Conservation (phyloP, 2,329 filamentous ascomycete species). For the Aspergillus luchuensis region DNA sequence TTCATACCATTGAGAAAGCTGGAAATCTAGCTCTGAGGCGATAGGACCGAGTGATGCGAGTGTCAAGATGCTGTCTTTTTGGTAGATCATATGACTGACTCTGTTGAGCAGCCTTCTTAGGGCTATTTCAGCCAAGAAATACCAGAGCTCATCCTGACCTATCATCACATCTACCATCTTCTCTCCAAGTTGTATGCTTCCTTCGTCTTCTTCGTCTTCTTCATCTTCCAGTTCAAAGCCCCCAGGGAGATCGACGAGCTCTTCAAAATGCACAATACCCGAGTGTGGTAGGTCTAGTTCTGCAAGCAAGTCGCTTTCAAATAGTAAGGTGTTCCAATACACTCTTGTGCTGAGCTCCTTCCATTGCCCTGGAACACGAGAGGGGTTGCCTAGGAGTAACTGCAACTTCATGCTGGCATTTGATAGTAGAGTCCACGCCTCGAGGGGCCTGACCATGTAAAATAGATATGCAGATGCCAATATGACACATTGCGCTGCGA, state of each 20-base stretch:
- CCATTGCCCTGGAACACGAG: slow-evolving; percentile 68
- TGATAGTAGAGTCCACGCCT: slow-evolving; percentile 79
- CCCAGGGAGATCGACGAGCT: slow-evolving; percentile 74
- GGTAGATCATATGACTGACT: slow-evolving; percentile 78
- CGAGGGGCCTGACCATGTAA: slow-evolving; percentile 77
- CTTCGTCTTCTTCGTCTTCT: slow-evolving; percentile 14
- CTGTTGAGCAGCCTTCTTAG: slow-evolving; percentile 74
- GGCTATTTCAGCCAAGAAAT: slow-evolving; percentile 81
- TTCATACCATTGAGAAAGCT: slow-evolving; percentile 83
- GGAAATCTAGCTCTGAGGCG: slow-evolving; percentile 77
- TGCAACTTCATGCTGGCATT: slow-evolving; percentile 81
- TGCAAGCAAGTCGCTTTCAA: slow-evolving; percentile 77
- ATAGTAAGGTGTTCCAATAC: slow-evolving; percentile 81
- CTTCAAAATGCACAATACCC: slow-evolving; percentile 79
- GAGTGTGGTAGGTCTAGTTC: slow-evolving; percentile 81
- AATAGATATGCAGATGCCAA: slow-evolving; percentile 80
- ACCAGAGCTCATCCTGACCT: slow-evolving; percentile 79
- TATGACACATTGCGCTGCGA: slow-evolving; percentile 78
- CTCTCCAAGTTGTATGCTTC: not conserved
- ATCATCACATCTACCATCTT: slow-evolving; percentile 53
- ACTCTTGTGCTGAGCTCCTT: slow-evolving; percentile 74
- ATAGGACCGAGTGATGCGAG: slow-evolving; percentile 75
- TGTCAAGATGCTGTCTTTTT: slow-evolving; percentile 69
- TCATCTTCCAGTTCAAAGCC: slow-evolving; percentile 72
- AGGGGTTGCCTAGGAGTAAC: slow-evolving; percentile 72